Percentiles rank a stretch among this genome's conserved stretches.
Conservation (phyloP, 2,329 filamentous ascomycete species). For the Pezicula carpinea region DNA sequence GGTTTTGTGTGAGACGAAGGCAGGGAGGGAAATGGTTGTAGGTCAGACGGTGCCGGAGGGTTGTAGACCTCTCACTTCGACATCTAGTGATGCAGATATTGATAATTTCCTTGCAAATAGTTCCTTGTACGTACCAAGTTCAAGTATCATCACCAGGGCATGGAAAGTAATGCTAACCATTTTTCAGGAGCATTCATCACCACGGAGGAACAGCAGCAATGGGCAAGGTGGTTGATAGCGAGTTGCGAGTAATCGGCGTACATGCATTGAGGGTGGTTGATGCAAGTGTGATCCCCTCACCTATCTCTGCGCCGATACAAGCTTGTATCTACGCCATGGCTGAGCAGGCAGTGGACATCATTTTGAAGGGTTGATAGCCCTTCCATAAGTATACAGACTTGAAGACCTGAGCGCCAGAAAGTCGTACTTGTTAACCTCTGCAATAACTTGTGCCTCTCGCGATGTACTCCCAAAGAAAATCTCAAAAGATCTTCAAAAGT, state of each 20-base stretch:
- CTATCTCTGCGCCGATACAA: slow-evolving; percentile 28
- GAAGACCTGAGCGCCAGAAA: too few relatives aligned
- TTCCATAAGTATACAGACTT: too few relatives aligned
- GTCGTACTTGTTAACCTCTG: too few relatives aligned
- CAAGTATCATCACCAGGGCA: background rate
- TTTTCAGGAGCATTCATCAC: slow-evolving; percentile 1
- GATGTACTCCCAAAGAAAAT: too few relatives aligned
- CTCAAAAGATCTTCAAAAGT: too few relatives aligned
- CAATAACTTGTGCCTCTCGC: too few relatives aligned
- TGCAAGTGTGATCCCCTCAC: slow-evolving; percentile 30
- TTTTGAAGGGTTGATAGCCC: slow-evolving; percentile 2
- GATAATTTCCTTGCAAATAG: background rate
- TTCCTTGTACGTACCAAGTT: background rate
- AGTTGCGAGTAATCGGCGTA: slow-evolving; percentile 19
- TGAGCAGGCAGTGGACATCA: slow-evolving; percentile 31
- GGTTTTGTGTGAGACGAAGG: slow-evolving; percentile 5
- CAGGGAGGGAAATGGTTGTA: slow-evolving; percentile 5
- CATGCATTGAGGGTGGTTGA: slow-evolving; percentile 28
- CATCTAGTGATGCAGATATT: background rate
- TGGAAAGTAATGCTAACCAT: too few relatives aligned
- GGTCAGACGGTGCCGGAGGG: slow-evolving; percentile 6
- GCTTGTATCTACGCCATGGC: slow-evolving; percentile 31
- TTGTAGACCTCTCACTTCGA: background rate
- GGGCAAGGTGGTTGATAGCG: slow-evolving; percentile 21
- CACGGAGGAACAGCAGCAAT: slow-evolving; percentile 11